Base-by-base conservation (phyloP, 371 early-diverging fungal genomes). In the Blakeslea trispora region DNA sequence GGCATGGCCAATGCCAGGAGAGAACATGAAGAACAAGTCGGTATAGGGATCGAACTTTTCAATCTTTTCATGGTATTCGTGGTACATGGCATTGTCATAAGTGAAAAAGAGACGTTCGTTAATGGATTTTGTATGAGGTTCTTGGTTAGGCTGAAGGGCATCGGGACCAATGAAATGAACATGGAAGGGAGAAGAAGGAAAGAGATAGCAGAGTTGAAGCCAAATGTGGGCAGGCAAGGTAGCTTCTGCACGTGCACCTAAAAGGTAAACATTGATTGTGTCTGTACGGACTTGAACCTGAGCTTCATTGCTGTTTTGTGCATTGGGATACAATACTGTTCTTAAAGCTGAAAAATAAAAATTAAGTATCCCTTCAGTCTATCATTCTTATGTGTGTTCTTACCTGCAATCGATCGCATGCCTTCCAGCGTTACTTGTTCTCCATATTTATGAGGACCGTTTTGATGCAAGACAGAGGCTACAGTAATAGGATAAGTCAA, bases 91-190 rank as follows among this genome's bases (percentile, higher is more conserved):
- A 31, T 69, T 77, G 50, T 71, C 66, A 51, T 75, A 84, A 32
- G 79, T 79, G 53, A 84, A 81, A 6, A 68, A 63, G n/a, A 84
- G 63, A n/a, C 74, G 73, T 22, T 72, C 75, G 28, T 76, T 76
- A 43, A 74, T 59, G 11, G 71, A 66, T 21, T 66, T 62, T 10
- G 74, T 80, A 45, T 74, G 64, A 19, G 81, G 76, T 31, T 76
- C 66, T 61, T 60, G 65, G 35, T 63, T 63, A 3, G 90, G 75
- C 44, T 89, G 85, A 37, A 87, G 76, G 39, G 88, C 82, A 65
- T 92, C 91, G 14, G 93, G 93, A 9, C 93, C 93, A 41, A 92
- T 72, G 68, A 92, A 91, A 58, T 89, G 85, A n/a, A 91, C 67
- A 61, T 88, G 88, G 79, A 92, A 85, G 13, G 89, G 82, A 15